A percentile compares a stretch with the other conserved stretches of the same genome.
These are phyloP conservation scores for Cinchona pubescens DNA, from an alignment of 257 asterid species.

Conservation along the genomic window DNA sequence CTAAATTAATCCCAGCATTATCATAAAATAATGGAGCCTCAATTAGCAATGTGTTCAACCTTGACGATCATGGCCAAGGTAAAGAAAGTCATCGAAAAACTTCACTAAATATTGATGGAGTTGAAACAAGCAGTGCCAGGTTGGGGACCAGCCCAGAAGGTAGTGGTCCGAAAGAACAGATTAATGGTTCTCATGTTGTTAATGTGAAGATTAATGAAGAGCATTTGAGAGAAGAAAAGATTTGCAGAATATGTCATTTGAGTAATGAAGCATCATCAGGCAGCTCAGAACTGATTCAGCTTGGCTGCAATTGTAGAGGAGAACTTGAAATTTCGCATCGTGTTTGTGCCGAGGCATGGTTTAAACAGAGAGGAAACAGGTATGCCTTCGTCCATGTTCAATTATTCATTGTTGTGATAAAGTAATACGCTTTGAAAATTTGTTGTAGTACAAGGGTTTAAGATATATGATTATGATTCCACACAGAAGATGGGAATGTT, in stretches of 20 bases:
- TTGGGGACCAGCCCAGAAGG: too few relatives aligned
- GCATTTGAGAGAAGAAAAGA: slow-evolving; percentile 17
- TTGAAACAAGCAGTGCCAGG: too few relatives aligned
- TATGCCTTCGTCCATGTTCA: not conserved
- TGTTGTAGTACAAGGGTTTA: too few relatives aligned
- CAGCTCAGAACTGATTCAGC: slow-evolving; percentile 28
- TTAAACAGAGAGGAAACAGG: slow-evolving; percentile 47
- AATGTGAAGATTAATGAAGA: slow-evolving; percentile 12
- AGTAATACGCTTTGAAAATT: too few relatives aligned
- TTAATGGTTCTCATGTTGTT: slow-evolving; percentile 8
- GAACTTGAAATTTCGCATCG: slow-evolving; percentile 46
- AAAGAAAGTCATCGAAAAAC: not conserved
- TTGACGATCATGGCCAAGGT: not conserved
- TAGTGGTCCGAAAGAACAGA: not conserved
- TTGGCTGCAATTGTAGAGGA: slow-evolving; percentile 52
- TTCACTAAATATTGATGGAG: too few relatives aligned
- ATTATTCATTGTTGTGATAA: too few relatives aligned
- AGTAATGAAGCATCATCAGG: slow-evolving; percentile 25
- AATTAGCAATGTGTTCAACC: not conserved
- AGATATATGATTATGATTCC: too few relatives aligned
- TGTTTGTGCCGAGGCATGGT: slow-evolving; percentile 55
- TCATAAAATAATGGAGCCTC: slow-evolving; percentile 24
- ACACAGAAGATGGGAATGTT: too few relatives aligned
- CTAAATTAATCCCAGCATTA: not conserved
- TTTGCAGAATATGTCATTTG: slow-evolving; percentile 61